Evolutionary conservation across 352 stramenopile genomes (phyloP).

Genomic region (Saprolegnia parasitica): DNA sequence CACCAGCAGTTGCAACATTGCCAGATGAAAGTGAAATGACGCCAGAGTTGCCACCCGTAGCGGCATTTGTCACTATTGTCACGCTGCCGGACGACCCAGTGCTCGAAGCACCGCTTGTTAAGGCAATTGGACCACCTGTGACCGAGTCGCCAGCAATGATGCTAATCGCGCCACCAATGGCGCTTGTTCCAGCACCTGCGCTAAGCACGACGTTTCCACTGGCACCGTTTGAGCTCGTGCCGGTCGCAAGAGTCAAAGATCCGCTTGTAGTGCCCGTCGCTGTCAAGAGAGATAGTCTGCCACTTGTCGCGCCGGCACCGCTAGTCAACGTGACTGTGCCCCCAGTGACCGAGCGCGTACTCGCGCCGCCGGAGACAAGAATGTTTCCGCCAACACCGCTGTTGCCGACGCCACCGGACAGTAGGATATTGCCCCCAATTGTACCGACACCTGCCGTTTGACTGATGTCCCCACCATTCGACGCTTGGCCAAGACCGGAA

Average conservation of each 20-base stretch:
- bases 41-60: slow-evolving; percentile 5
- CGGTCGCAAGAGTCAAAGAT: slow-evolving; percentile 37
- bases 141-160: slow-evolving; percentile 34
- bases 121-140: not conserved
- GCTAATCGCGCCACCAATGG: slow-evolving; percentile 45
- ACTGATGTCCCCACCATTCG: slow-evolving; percentile 12
- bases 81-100: slow-evolving; percentile 43
- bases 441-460: slow-evolving; percentile 39
- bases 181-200: slow-evolving; percentile 37
- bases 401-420: slow-evolving; percentile 56
- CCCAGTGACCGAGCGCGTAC: slow-evolving; percentile 12
- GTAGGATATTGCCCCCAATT: slow-evolving; percentile 53
- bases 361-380: slow-evolving; percentile 14
- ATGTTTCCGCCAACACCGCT: slow-evolving; percentile 63
- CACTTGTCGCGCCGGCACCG: slow-evolving; percentile 1
- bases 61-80: not conserved
- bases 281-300: not conserved
- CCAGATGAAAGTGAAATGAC: not conserved
- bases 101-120: not conserved
- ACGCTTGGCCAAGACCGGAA: slow-evolving; percentile 33
- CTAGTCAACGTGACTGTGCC: slow-evolving; percentile 6
- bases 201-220: not conserved
- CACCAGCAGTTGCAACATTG: not conserved
- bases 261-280: slow-evolving; percentile 33
- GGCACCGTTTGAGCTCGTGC: slow-evolving; percentile 24